Conservation (phyloP, 2,329 filamentous ascomycete species). For the Paracamarosporium sp. region DNA sequence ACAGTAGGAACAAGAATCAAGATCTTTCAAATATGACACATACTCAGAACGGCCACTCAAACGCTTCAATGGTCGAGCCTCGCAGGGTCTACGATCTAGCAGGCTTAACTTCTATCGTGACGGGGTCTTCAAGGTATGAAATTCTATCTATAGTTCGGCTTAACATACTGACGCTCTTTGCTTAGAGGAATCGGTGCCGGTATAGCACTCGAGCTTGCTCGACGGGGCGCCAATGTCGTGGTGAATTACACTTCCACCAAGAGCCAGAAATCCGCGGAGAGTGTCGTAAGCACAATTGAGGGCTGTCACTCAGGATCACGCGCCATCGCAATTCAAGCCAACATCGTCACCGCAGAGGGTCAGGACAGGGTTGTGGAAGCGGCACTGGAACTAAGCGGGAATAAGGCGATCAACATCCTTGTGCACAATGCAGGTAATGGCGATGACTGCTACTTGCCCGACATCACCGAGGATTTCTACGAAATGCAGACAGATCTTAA, state of each 20-base stretch:
- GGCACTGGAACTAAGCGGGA: slow-evolving; percentile 52
- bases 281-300: slow-evolving; percentile 60
- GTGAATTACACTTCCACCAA: slow-evolving; percentile 71
- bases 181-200: slow-evolving; percentile 68
- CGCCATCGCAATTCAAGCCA: slow-evolving; percentile 48
- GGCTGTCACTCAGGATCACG: slow-evolving; percentile 62
- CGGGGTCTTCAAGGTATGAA: slow-evolving; percentile 72
- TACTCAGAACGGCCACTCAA: background rate
- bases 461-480: slow-evolving; percentile 56
- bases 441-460: slow-evolving; percentile 18
- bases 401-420: slow-evolving; percentile 55
- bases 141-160: background rate
- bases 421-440: slow-evolving; percentile 40
- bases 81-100: slow-evolving; percentile 5
- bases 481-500: slow-evolving; percentile 59
- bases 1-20: too few relatives aligned
- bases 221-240: slow-evolving; percentile 69
- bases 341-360: slow-evolving; percentile 32
- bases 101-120: slow-evolving; percentile 77
- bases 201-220: slow-evolving; percentile 68
- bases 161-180: background rate
- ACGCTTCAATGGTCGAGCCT: background rate
- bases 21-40: background rate
- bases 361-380: slow-evolving; percentile 37
- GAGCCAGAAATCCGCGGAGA: slow-evolving; percentile 55